Evolutionary conservation across 805 yeast genomes (phyloP), one percentile per base, ranked within the genome.

Genomic region (Monosporozyma unispora): DNA sequence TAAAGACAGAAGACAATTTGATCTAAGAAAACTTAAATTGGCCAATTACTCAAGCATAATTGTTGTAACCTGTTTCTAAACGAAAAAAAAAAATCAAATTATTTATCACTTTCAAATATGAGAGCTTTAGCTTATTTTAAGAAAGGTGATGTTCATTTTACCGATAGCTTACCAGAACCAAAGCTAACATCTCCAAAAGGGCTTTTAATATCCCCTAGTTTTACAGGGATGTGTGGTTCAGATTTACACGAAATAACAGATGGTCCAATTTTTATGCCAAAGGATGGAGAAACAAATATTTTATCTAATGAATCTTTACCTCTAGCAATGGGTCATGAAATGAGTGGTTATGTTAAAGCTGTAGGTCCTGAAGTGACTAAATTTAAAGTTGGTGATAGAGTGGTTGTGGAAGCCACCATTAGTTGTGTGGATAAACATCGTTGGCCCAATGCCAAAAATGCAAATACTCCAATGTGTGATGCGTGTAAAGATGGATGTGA

Each of bases 151-250:
- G 59, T 76, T 28, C 70, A 75, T 48, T 76, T 61, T 57, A 61
- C 75, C 0, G 57, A 64, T 0, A 60, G 61, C 22, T 47, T 67
- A n/a, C 52, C 56, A 4, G 71, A 62, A 33, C 78, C 77, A 1
- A 41, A 54, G 38, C 62, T 73, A 44, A 48, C 54, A 3, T 54
- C 62, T 35, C 64, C 64, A 9, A 66, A 68, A 27, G 77, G 75
- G 45, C 68, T 74, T 9, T 59, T 74, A 12, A 56, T 75, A 31
- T 71, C 70, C 16, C 72, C 75, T 18, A 58, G 69, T 8, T 76
- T 67, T 59, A 78, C 82, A 57, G 84, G 84, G 3, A 77, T 80
- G 39, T 80, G 85, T 57, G 84, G 84, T 18, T 70, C 81, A 0
- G 84, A 79, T 57, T 63, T 79, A 38, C 81, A 79, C 54, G 80